Evolutionary conservation across 2,329 filamentous ascomycete genomes (phyloP), one percentile per base, ranked within the genome.

Genomic region (Setomelanomma holmii): DNA sequence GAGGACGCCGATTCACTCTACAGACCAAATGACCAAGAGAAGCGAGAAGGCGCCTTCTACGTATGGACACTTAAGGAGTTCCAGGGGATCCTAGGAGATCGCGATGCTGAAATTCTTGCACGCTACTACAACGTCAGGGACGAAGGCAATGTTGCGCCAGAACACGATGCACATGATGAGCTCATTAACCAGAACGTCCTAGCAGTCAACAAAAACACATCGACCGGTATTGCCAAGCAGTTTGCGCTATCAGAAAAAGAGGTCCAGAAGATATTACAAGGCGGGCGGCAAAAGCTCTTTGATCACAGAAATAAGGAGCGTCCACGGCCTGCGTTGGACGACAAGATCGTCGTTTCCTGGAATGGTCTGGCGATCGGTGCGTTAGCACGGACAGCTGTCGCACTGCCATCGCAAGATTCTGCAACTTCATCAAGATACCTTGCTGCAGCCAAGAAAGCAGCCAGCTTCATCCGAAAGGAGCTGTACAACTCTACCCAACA

Each of bases 171-270:
- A 0, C 90, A 96, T 65, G 93, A 98, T 69, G 93, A 98, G 68
- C 93, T 98, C 54, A 88, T 96, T 67, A 92, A 93, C 65, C 91
- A 96, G 71, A 99, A 98, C 68, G 92, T 96, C 4, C 77, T 97
- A 1, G 86, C 86, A 33, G 82, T 96, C 21, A 84, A 84, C 30
- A 86, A 30, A 2, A 44, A 84, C 54, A 89, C 87, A 0, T 82
- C 86, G 0, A 80, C 83, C 17, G 85, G 89, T 40, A 80, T 99
- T 6, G 88, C 89, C 12, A 84, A 85, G 49, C 88, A 95, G 61
- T 89, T 96, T 63, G 87, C 86, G 1, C 80, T 93, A 12, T 82
- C 87, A 0, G 84, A 87, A 49, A 82, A 86, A 1, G 88, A 92
- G 55, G 85, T 93, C 1, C 80, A 84, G 36, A 79, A 82, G 34